Percentiles rank a stretch among this genome's conserved stretches.
phyloP scores from a whole-genome alignment of 805 yeast genomes.

The Yarrowia keelungensis region DNA sequence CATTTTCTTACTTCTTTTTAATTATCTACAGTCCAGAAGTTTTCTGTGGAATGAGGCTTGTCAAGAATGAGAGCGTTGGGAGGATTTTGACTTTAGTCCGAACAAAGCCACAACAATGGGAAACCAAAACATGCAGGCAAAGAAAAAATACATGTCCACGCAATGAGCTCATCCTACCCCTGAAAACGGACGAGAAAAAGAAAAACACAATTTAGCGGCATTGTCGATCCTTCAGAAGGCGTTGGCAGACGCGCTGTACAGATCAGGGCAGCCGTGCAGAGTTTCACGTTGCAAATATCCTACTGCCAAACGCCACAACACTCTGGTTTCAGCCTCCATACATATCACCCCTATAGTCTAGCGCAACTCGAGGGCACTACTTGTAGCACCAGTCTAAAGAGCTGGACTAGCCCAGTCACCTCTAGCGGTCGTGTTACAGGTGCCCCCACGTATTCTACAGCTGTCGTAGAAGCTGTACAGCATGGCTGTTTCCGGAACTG shows the following conservation, averaged over 20 bases:
- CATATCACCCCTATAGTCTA: too few relatives aligned
- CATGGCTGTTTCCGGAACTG: background rate
- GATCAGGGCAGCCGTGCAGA: background rate
- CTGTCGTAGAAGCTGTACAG: background rate
- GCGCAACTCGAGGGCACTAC: background rate
- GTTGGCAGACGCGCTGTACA: too few relatives aligned
- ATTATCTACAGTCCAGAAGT: background rate
- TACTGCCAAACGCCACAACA: too few relatives aligned
- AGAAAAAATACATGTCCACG: background rate
- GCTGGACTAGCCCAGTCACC: background rate
- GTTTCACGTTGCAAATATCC: background rate
- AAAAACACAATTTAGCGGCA: background rate
- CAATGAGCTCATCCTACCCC: slow-evolving; percentile 13
- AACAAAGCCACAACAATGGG: slow-evolving; percentile 9
- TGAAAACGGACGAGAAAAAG: background rate
- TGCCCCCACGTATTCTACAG: background rate
- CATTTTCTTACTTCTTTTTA: background rate
- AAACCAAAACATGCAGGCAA: slow-evolving; percentile 1
- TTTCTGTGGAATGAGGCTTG: background rate
- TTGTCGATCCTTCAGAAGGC: background rate
- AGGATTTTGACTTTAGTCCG: background rate
- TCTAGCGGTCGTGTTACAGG: background rate
- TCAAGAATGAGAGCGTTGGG: background rate
- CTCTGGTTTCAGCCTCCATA: too few relatives aligned
- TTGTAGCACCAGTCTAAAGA: background rate